Base-by-base conservation (phyloP, 2,329 filamentous ascomycete genomes). In the Gaeumannomyces tritici region DNA sequence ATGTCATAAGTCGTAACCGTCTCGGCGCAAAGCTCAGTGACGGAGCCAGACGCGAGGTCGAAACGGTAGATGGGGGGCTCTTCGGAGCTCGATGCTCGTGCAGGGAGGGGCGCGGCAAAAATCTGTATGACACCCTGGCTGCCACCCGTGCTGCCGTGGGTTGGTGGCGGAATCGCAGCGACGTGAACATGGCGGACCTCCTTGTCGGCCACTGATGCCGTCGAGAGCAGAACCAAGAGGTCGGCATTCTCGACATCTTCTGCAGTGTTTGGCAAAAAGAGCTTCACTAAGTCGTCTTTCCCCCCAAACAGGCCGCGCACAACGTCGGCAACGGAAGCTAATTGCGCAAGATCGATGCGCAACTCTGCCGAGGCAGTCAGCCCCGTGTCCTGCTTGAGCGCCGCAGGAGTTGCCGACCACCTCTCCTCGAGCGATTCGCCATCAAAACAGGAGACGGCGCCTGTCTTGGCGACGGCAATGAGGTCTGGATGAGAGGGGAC, bases 1-100 rank as follows among this genome's bases (percentile, higher is more conserved):
- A 92, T 74, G 65, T 90, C 85, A 70, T 87, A 90, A 3, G 85
- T 83, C 29, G 77, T 79, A 24, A 93, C 75, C 0, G 71, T 74
- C 13, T 80, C 81, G 27, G 78, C 75, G 18, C 76, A 71, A 1
- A 90, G 77, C 68, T 87, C 81, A 64, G 89, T 80, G 4, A 93
- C 74, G 54, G 81, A 79, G 15, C 89, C 89, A 3, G 84, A 83
- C 26, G 82, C 81, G 28, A 85, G 75, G 65, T 92, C 85, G 1
- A 91, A 73, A 33, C 82, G 80, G 67, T 83, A 88, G 11, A 66
- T 69, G 4, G 71, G 66, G 24, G 65, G 58, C 15, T 21, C 29
- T 12, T 12, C 11, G 31, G 27, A 26, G 2, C 2, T 3, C 5
- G 51, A 58, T 42, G 31, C 42, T 59, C 29, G 57, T 5, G 42